Percentiles rank a stretch among this genome's conserved stretches.
Conservation (phyloP, 73 alveolate species). For the Chromera velia region DNA sequence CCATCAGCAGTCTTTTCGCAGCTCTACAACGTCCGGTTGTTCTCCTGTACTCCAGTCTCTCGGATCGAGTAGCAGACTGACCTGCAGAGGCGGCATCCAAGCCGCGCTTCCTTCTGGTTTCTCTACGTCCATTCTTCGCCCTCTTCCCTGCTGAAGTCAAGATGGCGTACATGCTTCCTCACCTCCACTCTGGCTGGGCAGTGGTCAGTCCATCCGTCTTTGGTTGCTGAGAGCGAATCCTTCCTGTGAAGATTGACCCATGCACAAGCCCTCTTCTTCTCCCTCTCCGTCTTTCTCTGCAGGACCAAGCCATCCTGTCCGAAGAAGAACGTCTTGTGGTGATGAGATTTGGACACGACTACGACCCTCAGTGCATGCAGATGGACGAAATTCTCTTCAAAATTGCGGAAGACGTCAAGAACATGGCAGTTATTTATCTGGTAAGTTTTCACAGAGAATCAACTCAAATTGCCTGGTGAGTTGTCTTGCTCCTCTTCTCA, state of each 20-base stretch:
- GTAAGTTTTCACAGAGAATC: too few relatives aligned
- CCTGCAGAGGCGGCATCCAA: too few relatives aligned
- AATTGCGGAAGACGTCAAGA: slow-evolving; percentile 80
- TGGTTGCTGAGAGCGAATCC: neutral
- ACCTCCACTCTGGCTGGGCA: slow-evolving; percentile 96
- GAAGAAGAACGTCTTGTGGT: slow-evolving; percentile 93
- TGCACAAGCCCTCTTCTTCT: neutral
- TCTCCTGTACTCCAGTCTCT: too few relatives aligned
- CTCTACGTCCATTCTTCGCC: too few relatives aligned
- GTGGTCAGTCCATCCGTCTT: slow-evolving; percentile 60
- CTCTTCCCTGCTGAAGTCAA: too few relatives aligned
- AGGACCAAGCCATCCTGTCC: slow-evolving; percentile 60
- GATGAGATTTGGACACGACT: slow-evolving; percentile 95
- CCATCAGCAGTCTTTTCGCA: too few relatives aligned
- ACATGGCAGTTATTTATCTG: slow-evolving; percentile 89
- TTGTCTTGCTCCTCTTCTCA: too few relatives aligned
- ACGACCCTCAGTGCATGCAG: slow-evolving; percentile 92
- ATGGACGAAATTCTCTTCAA: slow-evolving; percentile 92
- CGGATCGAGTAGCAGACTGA: too few relatives aligned
- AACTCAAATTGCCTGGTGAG: too few relatives aligned
- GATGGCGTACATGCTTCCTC: slow-evolving; percentile 98
- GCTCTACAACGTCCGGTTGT: too few relatives aligned
- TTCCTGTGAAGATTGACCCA: neutral
- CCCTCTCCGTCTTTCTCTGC: neutral
- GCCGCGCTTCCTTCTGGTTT: too few relatives aligned